Evolutionary conservation across 108 stramenopile genomes (phyloP).

Genomic region (Hondaea fermentalgiana): DNA sequence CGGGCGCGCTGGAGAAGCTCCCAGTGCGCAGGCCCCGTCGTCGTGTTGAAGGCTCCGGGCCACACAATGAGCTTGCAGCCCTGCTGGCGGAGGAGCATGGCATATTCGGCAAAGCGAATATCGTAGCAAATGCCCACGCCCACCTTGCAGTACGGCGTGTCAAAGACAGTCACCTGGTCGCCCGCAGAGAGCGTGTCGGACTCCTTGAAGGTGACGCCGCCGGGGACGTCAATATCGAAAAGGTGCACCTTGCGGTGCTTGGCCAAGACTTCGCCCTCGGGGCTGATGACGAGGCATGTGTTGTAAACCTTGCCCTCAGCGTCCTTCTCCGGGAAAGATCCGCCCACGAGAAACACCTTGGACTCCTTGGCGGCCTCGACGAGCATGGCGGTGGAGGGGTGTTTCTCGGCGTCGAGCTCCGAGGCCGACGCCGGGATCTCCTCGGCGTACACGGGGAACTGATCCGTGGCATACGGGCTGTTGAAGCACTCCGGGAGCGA

Average conservation of each 20-base stretch:
- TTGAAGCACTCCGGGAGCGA: slow-evolving; percentile 97
- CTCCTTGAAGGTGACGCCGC: slow-evolving; percentile 87
- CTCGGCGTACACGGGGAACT: slow-evolving; percentile 94
- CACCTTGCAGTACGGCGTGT: slow-evolving; percentile 67
- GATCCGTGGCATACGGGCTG: slow-evolving; percentile 84
- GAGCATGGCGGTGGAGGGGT: background rate
- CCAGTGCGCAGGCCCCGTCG: slow-evolving; percentile 97
- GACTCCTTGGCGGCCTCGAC: slow-evolving; percentile 53
- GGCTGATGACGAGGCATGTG: slow-evolving; percentile 34
- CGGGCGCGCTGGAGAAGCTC: slow-evolving; percentile 89
- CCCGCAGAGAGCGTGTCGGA: slow-evolving; percentile 81
- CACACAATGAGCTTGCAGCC: slow-evolving; percentile 69
- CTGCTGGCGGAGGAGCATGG: slow-evolving; percentile 68
- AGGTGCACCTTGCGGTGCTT: slow-evolving; percentile 63
- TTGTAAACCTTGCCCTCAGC: slow-evolving; percentile 42
- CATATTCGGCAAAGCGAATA: slow-evolving; percentile 94
- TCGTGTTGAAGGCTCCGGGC: slow-evolving; percentile 98
- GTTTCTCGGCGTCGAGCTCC: background rate
- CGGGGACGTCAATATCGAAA: slow-evolving; percentile 98
- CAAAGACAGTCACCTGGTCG: slow-evolving; percentile 57
- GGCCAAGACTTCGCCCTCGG: slow-evolving; percentile 63
- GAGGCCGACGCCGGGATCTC: slow-evolving; percentile 56
- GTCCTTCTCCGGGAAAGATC: slow-evolving; percentile 80
- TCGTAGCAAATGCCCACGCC: slow-evolving; percentile 99
- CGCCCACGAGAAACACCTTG: slow-evolving; percentile 82